A percentile compares a stretch with the other conserved stretches of the same genome.
Conservation (phyloP, 257 asterid species). For the Solanum bulbocastanum region DNA sequence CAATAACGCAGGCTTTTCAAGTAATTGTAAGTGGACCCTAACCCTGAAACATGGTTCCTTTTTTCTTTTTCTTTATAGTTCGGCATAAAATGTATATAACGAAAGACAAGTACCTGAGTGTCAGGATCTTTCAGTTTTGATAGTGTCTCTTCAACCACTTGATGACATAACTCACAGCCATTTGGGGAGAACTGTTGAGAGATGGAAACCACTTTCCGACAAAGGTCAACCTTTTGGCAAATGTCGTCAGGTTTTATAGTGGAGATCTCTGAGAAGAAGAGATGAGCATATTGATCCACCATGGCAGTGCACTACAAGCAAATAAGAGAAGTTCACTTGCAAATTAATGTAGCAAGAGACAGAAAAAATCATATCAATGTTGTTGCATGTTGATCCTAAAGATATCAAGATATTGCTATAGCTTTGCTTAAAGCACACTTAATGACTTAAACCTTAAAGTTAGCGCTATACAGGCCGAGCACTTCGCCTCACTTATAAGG, state of each 20-base stretch:
- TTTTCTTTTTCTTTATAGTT: not conserved
- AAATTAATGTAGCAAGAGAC: not conserved
- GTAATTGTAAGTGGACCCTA: not conserved
- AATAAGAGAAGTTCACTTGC: not conserved
- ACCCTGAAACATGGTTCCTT: not conserved
- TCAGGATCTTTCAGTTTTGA: slow-evolving; percentile 80
- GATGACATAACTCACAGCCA: slow-evolving; percentile 70
- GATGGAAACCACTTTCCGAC: slow-evolving; percentile 32
- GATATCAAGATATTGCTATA: not conserved
- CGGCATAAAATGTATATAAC: not conserved
- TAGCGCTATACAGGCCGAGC: not conserved
- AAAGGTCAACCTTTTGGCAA: slow-evolving; percentile 63
- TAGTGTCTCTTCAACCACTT: slow-evolving; percentile 59
- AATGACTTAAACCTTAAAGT: not conserved
- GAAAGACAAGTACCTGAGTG: slow-evolving; percentile 49
- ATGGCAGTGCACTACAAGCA: slow-evolving; percentile 54
- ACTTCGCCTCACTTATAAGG: not conserved
- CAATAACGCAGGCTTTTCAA: not conserved
- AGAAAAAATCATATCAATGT: not conserved
- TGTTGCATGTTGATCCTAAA: not conserved
- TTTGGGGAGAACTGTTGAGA: slow-evolving; percentile 28
- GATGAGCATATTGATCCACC: slow-evolving; percentile 86
- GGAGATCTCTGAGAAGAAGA: slow-evolving; percentile 65
- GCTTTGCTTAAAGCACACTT: not conserved
- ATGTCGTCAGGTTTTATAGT: slow-evolving; percentile 41